These are phyloP conservation scores for Sporothrix euskadiensis DNA, from an alignment of 2,329 filamentous ascomycete species.

Conservation along the genomic window DNA sequence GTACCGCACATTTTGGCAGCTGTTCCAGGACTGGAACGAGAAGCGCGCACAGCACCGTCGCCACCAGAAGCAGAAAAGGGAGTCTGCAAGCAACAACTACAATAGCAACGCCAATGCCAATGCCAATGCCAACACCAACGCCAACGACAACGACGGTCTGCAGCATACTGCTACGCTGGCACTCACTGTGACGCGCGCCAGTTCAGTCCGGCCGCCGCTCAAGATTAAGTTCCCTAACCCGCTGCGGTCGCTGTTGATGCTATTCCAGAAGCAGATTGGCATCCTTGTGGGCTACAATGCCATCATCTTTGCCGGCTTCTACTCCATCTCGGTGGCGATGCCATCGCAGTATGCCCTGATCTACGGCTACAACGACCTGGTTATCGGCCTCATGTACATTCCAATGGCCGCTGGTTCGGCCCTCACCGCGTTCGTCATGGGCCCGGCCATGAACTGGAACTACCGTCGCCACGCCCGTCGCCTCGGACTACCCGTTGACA, in stretches of 20 bases:
- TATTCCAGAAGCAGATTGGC: conserved; percentile 77
- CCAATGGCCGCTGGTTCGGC: conserved; percentile 54
- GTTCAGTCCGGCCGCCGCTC: conserved; percentile 28
- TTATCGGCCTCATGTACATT: conserved; percentile 56
- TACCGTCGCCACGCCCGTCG: conserved; percentile 61
- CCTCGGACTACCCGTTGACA: conserved; percentile 55
- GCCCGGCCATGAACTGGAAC: conserved; percentile 65
- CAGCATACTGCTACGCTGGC: background rate
- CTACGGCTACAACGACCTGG: conserved; percentile 60
- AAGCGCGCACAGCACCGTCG: conserved; percentile 15
- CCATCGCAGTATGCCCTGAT: conserved; percentile 43
- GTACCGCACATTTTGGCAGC: conserved; percentile 30
- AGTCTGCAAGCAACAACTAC: background rate
- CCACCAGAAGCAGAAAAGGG: background rate
- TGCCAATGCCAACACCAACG: background rate
- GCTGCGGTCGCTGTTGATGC: conserved; percentile 76
- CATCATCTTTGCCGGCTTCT: conserved; percentile 53
- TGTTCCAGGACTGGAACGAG: conserved; percentile 21
- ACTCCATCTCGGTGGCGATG: conserved; percentile 49
- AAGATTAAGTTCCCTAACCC: conserved; percentile 60
- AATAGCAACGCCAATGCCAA: background rate
- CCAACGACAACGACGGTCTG: background rate
- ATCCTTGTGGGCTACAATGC: conserved; percentile 49
- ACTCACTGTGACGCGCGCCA: background rate
- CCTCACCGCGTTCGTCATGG: conserved; percentile 48